Evolutionary conservation across 495 filamentous ascomycete species (phyloP).

Genomic region (Hyaloscypha finlandica): DNA sequence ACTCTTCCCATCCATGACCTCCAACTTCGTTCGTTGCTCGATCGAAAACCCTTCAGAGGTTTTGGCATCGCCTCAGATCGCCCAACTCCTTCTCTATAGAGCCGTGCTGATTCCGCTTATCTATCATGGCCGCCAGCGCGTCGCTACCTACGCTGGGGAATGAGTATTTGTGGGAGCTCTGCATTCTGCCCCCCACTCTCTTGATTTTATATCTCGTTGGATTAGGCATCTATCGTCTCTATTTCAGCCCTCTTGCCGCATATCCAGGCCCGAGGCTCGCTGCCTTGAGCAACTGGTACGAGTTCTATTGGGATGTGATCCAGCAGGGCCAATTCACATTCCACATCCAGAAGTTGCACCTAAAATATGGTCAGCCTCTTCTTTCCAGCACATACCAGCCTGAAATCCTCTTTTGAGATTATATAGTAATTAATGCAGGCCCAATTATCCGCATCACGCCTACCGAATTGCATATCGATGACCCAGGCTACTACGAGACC

Average conservation of each 20-base stretch:
- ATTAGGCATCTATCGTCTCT: conserved; percentile 36
- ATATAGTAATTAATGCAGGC: conserved; percentile 13
- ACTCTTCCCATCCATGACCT: too few relatives aligned
- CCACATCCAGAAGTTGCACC: conserved; percentile 34
- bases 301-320: conserved; percentile 29
- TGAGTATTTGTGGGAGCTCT: conserved; percentile 2
- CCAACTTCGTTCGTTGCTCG: too few relatives aligned
- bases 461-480: conserved; percentile 54
- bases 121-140: too few relatives aligned
- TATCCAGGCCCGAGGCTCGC: conserved; percentile 52
- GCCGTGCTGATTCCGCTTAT: too few relatives aligned
- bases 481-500: conserved; percentile 52
- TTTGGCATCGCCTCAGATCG: too few relatives aligned
- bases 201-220: conserved; percentile 1
- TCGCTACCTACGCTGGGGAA: too few relatives aligned
- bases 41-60: too few relatives aligned
- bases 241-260: conserved; percentile 44
- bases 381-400: background rate
- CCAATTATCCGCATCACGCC: conserved; percentile 63
- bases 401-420: background rate
- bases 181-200: conserved; percentile 14
- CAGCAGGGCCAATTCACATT: conserved; percentile 28
- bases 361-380: conserved; percentile 40
- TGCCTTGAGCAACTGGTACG: conserved; percentile 44
- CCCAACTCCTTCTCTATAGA: too few relatives aligned